A percentile compares a stretch with the other conserved stretches of the same genome.
Evolutionary conservation across 345 rosid species (phyloP).

Genomic region (Carallia brachiata): DNA sequence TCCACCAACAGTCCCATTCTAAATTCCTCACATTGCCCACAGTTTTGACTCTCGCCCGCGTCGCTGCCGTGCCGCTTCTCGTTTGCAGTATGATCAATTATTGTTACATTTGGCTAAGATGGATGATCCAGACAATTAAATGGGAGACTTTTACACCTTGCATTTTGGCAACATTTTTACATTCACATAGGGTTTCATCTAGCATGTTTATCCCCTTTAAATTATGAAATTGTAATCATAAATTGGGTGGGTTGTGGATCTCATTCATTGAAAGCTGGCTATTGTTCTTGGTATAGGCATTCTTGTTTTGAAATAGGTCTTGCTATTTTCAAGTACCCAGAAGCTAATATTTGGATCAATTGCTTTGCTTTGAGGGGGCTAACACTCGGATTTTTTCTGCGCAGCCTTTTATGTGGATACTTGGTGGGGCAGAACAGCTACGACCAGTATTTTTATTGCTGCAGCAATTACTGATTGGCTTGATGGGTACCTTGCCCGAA

Average conservation of each 20-base stretch:
- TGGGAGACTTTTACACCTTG: too few relatives aligned
- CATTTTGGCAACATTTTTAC: too few relatives aligned
- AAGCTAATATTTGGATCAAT: constrained; percentile 4
- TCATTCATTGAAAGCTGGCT: neutral
- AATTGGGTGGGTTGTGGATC: neutral
- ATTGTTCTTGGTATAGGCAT: neutral
- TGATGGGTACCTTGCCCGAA: constrained; percentile 94
- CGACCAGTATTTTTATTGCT: constrained; percentile 80
- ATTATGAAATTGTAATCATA: too few relatives aligned
- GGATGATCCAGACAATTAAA: too few relatives aligned
- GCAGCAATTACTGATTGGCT: constrained; percentile 99
- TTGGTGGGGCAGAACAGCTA: constrained; percentile 92
- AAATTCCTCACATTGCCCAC: constrained; percentile 89
- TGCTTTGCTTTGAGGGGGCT: neutral
- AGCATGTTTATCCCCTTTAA: too few relatives aligned
- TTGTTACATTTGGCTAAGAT: too few relatives aligned
- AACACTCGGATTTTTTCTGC: constrained; percentile 11
- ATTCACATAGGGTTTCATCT: too few relatives aligned
- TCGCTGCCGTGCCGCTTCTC: constrained; percentile 87
- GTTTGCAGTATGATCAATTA: constrained; percentile 50
- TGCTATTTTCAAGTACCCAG: neutral
- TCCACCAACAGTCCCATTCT: constrained; percentile 29
- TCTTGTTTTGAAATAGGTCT: neutral
- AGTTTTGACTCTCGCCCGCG: constrained; percentile 88
- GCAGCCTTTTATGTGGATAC: constrained; percentile 85